Conservation (phyloP, 1,284 basidiomycete genomes). For the Malassezia nana region DNA sequence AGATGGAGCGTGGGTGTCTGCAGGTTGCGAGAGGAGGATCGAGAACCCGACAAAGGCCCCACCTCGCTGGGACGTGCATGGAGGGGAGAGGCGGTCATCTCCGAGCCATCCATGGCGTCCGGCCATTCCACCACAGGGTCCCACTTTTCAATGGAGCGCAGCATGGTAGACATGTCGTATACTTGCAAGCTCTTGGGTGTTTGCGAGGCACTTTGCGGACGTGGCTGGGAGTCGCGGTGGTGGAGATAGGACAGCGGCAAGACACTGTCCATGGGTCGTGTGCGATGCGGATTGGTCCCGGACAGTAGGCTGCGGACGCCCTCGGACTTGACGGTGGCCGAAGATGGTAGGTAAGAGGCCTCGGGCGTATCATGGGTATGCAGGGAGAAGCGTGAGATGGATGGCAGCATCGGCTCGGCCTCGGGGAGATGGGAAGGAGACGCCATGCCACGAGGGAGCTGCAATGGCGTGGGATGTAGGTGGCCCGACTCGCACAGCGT, state of each 20-base stretch:
- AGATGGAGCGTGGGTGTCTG: neutral
- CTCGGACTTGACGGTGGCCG: neutral
- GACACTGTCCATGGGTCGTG: neutral
- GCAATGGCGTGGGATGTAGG: conserved; percentile 1
- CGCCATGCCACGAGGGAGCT: neutral
- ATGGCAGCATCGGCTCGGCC: neutral
- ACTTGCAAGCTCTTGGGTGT: conserved; percentile 2
- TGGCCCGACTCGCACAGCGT: conserved; percentile 12
- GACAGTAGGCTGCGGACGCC: neutral
- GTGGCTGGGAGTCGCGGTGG: neutral
- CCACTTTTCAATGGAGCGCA: conserved; percentile 15
- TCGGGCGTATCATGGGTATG: neutral
- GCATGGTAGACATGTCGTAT: conserved; percentile 17
- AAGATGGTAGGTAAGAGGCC: neutral
- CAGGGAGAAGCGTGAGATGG: neutral
- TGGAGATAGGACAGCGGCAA: neutral
- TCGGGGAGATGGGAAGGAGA: neutral
- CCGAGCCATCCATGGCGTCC: neutral
- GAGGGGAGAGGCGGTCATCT: neutral
- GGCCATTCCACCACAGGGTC: conserved; percentile 2
- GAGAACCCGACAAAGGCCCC: neutral
- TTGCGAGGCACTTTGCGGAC: neutral
- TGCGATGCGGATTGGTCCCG: neutral
- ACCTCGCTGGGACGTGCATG: neutral
- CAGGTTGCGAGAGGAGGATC: neutral